phyloP scores from a whole-genome alignment of 164 flowering plant species.

The Kingdonia uniflora region DNA sequence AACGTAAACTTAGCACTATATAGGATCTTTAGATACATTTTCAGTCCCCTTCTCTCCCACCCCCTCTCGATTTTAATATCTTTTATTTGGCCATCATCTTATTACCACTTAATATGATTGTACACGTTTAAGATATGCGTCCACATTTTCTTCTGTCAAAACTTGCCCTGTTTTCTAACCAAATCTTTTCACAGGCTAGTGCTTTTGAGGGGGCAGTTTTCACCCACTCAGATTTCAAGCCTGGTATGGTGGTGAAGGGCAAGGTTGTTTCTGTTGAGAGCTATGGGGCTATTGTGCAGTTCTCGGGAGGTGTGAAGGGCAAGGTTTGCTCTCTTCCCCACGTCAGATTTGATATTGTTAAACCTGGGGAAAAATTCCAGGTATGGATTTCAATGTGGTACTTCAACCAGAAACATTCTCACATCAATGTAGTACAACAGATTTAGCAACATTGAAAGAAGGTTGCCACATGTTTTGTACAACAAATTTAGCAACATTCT shows the following conservation, averaged over 20 bases:
- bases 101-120: too few species aligned
- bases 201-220: conserved; percentile 80
- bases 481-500: too few species aligned
- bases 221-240: conserved; percentile 89
- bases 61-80: too few species aligned
- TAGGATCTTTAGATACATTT: too few species aligned
- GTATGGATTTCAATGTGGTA: conserved; percentile 20
- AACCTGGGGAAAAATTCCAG: conserved; percentile 84
- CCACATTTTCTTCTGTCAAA: neutral
- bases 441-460: too few species aligned
- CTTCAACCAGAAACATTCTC: too few species aligned
- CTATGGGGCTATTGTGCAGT: conserved; percentile 82
- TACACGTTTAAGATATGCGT: too few species aligned
- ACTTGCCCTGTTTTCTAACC: neutral
- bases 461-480: too few species aligned
- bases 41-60: too few species aligned
- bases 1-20: too few species aligned
- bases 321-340: conserved; percentile 90
- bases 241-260: conserved; percentile 84
- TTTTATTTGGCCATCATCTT: too few species aligned
- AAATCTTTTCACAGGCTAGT: conserved; percentile 45
- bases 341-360: conserved; percentile 78
- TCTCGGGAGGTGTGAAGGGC: conserved; percentile 87
- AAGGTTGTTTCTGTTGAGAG: conserved; percentile 65
- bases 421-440: too few species aligned